Evolutionary conservation across 1,139 yeast genomes (phyloP).

Genomic region (Taiozyma sp.): DNA sequence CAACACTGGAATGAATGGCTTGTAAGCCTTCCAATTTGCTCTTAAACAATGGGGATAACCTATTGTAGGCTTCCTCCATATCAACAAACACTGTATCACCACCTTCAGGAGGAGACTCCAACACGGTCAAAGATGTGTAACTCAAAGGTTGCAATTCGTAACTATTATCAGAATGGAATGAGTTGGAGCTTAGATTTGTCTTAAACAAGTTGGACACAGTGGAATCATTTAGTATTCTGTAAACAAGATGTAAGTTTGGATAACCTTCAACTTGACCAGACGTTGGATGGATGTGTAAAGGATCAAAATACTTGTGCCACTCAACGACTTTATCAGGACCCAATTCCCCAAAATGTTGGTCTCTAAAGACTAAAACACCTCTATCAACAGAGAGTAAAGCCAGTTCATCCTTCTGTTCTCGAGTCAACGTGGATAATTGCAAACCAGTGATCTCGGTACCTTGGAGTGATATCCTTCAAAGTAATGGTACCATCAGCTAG

Average conservation of each 20-base stretch:
- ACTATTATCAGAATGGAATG: slow-evolving; percentile 65
- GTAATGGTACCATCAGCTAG: background rate
- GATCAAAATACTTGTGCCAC: slow-evolving; percentile 60
- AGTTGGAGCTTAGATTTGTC: slow-evolving; percentile 31
- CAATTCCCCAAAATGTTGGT: slow-evolving; percentile 52
- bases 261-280: slow-evolving; percentile 57
- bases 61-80: slow-evolving; percentile 56
- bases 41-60: slow-evolving; percentile 57
- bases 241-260: slow-evolving; percentile 59
- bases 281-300: slow-evolving; percentile 70
- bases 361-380: slow-evolving; percentile 60
- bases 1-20: slow-evolving; percentile 59
- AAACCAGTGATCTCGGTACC: slow-evolving; percentile 56
- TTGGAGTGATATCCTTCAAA: slow-evolving; percentile 34
- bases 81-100: slow-evolving; percentile 69
- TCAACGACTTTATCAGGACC: slow-evolving; percentile 49
- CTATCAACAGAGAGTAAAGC: slow-evolving; percentile 58
- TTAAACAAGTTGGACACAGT: slow-evolving; percentile 31
- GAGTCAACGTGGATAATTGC: slow-evolving; percentile 47
- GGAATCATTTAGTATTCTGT: slow-evolving; percentile 39
- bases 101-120: slow-evolving; percentile 57
- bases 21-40: slow-evolving; percentile 47
- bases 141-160: slow-evolving; percentile 71
- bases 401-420: slow-evolving; percentile 55
- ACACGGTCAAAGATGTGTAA: slow-evolving; percentile 51